A percentile compares a stretch with the other conserved stretches of the same genome.
Conservation (phyloP, 768 basidiomycete species). For the Russula abietina region DNA sequence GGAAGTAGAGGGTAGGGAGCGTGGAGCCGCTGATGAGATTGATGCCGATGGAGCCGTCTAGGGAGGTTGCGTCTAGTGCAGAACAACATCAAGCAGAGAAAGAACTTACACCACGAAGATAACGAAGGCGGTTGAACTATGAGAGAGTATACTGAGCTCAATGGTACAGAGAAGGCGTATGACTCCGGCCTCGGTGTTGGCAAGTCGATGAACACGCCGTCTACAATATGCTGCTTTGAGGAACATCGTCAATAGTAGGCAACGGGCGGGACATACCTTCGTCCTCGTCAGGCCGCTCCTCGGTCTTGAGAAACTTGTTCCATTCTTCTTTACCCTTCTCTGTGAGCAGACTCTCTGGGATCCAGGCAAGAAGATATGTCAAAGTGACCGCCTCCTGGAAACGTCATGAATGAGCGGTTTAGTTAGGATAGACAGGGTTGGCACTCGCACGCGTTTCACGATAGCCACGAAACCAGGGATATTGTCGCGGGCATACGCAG, state of each 20-base stretch:
- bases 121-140: conserved; percentile 78
- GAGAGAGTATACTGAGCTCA: conserved; percentile 85
- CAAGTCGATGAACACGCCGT: conserved; percentile 79
- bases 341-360: conserved; percentile 79
- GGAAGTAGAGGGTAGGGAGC: conserved; percentile 87
- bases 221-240: conserved; percentile 34
- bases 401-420: conserved; percentile 8
- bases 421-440: conserved; percentile 18
- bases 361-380: conserved; percentile 84
- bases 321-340: conserved; percentile 80
- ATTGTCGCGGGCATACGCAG: conserved; percentile 86
- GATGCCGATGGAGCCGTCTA: conserved; percentile 84
- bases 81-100: background rate
- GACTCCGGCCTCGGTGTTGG: conserved; percentile 81
- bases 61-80: background rate
- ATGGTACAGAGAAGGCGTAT: conserved; percentile 92
- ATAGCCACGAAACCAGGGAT: conserved; percentile 90
- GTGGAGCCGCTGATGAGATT: conserved; percentile 84
- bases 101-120: conserved; percentile 70
- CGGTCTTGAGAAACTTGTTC: conserved; percentile 85
- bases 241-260: background rate
- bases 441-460: conserved; percentile 69
- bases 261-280: conserved; percentile 46
- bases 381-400: conserved; percentile 67
- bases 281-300: conserved; percentile 70